Evolutionary conservation across 495 filamentous ascomycete genomes (phyloP).

Genomic region (Evansstolkia leycettana): DNA sequence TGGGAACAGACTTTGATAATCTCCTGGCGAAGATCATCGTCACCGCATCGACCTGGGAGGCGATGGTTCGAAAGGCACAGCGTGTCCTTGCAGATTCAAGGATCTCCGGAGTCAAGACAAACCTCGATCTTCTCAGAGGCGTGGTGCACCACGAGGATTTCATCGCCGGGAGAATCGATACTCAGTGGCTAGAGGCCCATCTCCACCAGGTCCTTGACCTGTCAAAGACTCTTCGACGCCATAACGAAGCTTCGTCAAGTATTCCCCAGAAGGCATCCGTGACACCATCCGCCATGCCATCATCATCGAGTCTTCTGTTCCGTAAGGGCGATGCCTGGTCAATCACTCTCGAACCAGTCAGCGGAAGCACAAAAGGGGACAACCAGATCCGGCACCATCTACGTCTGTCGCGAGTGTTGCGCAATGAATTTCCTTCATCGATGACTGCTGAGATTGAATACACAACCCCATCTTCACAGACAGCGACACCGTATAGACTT

Average conservation of each 20-base stretch:
- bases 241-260: background rate
- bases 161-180: constrained; percentile 31
- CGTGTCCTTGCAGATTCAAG: constrained; percentile 41
- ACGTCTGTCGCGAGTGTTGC: constrained; percentile 37
- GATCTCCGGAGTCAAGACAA: constrained; percentile 44
- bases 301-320: constrained; percentile 30
- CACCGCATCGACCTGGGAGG: constrained; percentile 38
- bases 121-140: constrained; percentile 37
- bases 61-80: constrained; percentile 36
- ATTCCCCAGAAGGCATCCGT: background rate
- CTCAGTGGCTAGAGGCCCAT: constrained; percentile 43
- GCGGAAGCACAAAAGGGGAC: constrained; percentile 3
- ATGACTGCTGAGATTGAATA: constrained; percentile 43
- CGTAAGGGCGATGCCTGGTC: constrained; percentile 47
- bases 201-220: constrained; percentile 24
- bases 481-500: constrained; percentile 26
- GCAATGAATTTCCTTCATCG: constrained; percentile 45
- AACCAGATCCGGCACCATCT: constrained; percentile 28
- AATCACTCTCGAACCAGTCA: constrained; percentile 29
- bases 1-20: constrained; percentile 47
- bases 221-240: constrained; percentile 7
- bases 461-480: constrained; percentile 25
- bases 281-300: constrained; percentile 5
- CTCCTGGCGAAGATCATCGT: constrained; percentile 51
- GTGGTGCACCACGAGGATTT: constrained; percentile 40